Evolutionary conservation across 345 rosid genomes (phyloP), one percentile per base, ranked within the genome.

Genomic region (Acer negundo): DNA sequence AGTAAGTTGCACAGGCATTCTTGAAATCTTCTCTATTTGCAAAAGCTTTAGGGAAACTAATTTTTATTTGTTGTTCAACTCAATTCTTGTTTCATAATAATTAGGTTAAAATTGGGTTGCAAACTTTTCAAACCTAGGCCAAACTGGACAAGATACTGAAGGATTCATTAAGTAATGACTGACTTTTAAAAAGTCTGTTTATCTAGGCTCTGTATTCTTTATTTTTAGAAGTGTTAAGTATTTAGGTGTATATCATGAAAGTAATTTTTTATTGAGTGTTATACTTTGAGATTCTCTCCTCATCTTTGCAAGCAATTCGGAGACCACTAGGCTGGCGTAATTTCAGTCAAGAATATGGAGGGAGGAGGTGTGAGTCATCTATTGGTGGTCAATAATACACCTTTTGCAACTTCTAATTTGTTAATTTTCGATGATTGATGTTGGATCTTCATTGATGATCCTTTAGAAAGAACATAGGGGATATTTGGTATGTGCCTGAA

Each of bases 401-500:
- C 15, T 56, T 10, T 72, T 58, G 31, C 65, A 6, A 35, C 28
- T 72, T 70, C 13, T 72, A 38, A 35, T 35, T 35, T 35, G 38
- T 35, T 62, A 23, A 38, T 61, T 61, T 62, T 28, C 55, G 40
- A 42, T 42, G 26, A 61, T 42, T 62, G 40, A 6, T 73, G 56
- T 61, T 61, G 70, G 20, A 64, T 51, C 47, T 12, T 47, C 68
- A 51, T 26, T 46, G 51, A 62, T 19, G 20, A 3, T 40, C 38
- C 13, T 72, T 22, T 23, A 17, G 67, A 46, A 58, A 28, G 26
- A 62, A 16, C n/a, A 9, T 23, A 73, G 23, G 26, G 24, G 31
- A 26, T 17, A n/a, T 74, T 17, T 46, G 47, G 31, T 28, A 49
- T 63, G 65, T 40, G 35, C 75, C 67, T 59, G 49, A 59, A 35